Percentiles rank a stretch among this genome's conserved stretches.
Conservation (phyloP, 169 alveolate genomes). For the Amoebophrya sp. region DNA sequence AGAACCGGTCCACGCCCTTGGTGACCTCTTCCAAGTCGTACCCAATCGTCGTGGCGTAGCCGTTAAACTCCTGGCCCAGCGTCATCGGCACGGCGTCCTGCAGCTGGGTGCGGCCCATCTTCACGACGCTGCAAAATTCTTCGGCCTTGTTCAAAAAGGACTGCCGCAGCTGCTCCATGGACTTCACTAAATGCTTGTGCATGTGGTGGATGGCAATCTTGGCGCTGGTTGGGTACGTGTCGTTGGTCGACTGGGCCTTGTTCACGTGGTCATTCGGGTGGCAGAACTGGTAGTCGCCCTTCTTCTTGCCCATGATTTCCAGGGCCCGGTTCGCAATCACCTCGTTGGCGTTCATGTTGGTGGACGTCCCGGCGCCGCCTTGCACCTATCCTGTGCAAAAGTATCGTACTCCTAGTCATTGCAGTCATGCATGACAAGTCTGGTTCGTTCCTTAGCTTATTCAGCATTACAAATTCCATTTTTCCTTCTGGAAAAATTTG, state of each 20-base stretch:
- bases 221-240: slow-evolving; percentile 38
- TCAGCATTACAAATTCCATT: too few relatives aligned
- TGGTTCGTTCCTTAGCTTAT: too few relatives aligned
- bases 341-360: slow-evolving; percentile 48
- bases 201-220: slow-evolving; percentile 34
- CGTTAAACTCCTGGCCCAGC: slow-evolving; percentile 38
- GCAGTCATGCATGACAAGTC: too few relatives aligned
- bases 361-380: slow-evolving; percentile 44
- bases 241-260: slow-evolving; percentile 44
- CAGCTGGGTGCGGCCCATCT: slow-evolving; percentile 46
- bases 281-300: slow-evolving; percentile 31
- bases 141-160: slow-evolving; percentile 19
- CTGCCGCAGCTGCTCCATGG: not conserved
- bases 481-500: too few relatives aligned
- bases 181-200: slow-evolving; percentile 29
- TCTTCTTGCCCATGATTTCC: slow-evolving; percentile 36
- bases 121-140: slow-evolving; percentile 30
- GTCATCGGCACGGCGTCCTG: slow-evolving; percentile 45
- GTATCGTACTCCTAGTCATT: too few relatives aligned
- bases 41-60: slow-evolving; percentile 35
- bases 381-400: too few relatives aligned
- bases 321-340: slow-evolving; percentile 43
- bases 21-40: not conserved
- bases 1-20: not conserved
- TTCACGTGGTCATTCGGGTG: slow-evolving; percentile 38